Evolutionary conservation across 2,329 filamentous ascomycete genomes (phyloP).

Genomic region (Stachybotrys elegans): DNA sequence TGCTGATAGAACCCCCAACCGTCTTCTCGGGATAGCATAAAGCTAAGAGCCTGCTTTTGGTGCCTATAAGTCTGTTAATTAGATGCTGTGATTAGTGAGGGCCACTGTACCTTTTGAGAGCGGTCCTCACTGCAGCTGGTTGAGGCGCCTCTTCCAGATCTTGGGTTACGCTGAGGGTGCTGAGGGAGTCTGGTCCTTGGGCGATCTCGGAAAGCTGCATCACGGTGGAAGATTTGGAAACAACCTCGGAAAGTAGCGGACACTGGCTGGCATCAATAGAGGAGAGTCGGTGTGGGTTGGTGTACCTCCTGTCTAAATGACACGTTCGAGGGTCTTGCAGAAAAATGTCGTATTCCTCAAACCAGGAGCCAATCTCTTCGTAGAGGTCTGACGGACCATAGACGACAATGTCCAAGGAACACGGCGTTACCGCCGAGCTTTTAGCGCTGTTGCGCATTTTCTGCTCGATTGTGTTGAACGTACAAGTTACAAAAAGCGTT

Average conservation of each 20-base stretch:
- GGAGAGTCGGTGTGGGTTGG: constrained; percentile 30
- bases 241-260: constrained; percentile 3
- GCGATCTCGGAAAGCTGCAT: no score
- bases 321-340: constrained; percentile 28
- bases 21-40: constrained; percentile 32
- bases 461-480: neutral
- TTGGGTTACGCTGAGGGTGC: no score
- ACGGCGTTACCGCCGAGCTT: neutral
- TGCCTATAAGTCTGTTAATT: constrained; percentile 26
- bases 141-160: no score
- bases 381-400: constrained; percentile 22
- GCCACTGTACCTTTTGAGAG: no score
- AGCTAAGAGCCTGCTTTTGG: constrained; percentile 37
- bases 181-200: no score
- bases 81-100: no score
- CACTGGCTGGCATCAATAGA: constrained; percentile 1
- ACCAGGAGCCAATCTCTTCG: constrained; percentile 22
- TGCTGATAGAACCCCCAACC: constrained; percentile 29
- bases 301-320: constrained; percentile 22
- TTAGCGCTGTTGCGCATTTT: neutral
- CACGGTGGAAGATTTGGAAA: no score
- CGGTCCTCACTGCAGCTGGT: no score
- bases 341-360: constrained; percentile 24
- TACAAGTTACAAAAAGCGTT: neutral
- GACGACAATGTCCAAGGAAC: constrained; percentile 16